phyloP scores from a whole-genome alignment of 345 rosid species.

The Brassica carinata region DNA sequence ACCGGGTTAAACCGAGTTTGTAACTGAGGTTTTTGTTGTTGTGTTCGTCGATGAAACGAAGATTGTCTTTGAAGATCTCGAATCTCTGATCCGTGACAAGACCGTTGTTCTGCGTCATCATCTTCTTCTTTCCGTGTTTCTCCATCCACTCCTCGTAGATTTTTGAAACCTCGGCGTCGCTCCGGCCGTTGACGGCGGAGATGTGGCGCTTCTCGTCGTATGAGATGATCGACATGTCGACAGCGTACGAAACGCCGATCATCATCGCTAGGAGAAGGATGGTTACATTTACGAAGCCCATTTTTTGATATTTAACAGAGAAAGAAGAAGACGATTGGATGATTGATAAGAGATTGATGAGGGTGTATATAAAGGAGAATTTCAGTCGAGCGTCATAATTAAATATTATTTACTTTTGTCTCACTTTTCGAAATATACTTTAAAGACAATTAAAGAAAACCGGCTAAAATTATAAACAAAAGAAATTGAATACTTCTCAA shows the following conservation, averaged over 20 bases:
- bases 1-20: conserved; percentile 74
- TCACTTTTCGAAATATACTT: background rate
- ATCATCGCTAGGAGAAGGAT: conserved; percentile 47
- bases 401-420: background rate
- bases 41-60: conserved; percentile 77
- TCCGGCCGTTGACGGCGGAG: conserved; percentile 41
- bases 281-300: conserved; percentile 43
- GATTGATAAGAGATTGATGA: conserved; percentile 4
- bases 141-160: conserved; percentile 74
- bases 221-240: conserved; percentile 80
- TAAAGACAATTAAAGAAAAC: no score
- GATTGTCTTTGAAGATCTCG: conserved; percentile 80
- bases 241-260: conserved; percentile 58
- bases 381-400: background rate
- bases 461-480: no score
- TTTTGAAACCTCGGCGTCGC: conserved; percentile 65
- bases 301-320: background rate
- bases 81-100: conserved; percentile 50
- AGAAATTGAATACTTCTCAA: no score
- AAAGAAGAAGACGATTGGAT: conserved; percentile 8
- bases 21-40: conserved; percentile 64
- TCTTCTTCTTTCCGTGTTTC: conserved; percentile 58
- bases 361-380: conserved; percentile 25
- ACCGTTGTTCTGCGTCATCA: conserved; percentile 38
- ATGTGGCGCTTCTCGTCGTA: conserved; percentile 58